Percentiles rank a stretch among this genome's conserved stretches.
Conservation (phyloP, 208 protist genomes). For the Entamoeba dispar region DNA sequence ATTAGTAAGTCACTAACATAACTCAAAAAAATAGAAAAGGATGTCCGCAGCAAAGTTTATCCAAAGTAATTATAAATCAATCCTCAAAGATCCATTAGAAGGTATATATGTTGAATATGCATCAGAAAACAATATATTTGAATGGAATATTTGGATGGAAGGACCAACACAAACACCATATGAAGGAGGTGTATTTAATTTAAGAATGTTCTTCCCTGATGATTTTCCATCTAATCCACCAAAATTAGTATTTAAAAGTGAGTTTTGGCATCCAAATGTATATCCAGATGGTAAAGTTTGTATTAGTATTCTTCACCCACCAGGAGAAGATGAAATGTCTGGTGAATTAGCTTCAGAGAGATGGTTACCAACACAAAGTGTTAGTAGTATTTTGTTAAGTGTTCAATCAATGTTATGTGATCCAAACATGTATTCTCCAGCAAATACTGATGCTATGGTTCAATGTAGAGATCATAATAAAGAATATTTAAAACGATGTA, state of each 20-base stretch:
- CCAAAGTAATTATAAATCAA: too few relatives aligned
- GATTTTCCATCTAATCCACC: slow-evolving; percentile 40
- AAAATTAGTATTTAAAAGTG: slow-evolving; percentile 27
- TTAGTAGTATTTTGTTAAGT: slow-evolving; percentile 50
- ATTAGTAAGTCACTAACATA: too few relatives aligned
- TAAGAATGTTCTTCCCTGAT: slow-evolving; percentile 29
- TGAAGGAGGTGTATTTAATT: slow-evolving; percentile 32
- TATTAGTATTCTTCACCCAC: slow-evolving; percentile 86
- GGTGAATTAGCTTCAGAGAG: slow-evolving; percentile 46
- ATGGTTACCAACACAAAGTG: slow-evolving; percentile 52
- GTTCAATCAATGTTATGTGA: slow-evolving; percentile 54
- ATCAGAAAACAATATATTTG: too few relatives aligned
- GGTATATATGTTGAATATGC: too few relatives aligned
- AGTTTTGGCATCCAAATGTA: slow-evolving; percentile 42
- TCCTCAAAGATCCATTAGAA: too few relatives aligned
- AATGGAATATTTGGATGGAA: too few relatives aligned
- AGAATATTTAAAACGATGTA: not conserved
- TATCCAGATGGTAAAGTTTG: slow-evolving; percentile 76
- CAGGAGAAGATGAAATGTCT: slow-evolving; percentile 62
- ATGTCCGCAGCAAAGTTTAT: too few relatives aligned
- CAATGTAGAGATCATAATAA: slow-evolving; percentile 1
- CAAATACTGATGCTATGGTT: slow-evolving; percentile 58
- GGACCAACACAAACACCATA: too few relatives aligned
- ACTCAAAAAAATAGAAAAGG: too few relatives aligned
- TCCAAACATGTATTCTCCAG: slow-evolving; percentile 57